phyloP scores from a whole-genome alignment of 2,329 filamentous ascomycete genomes.

The Nigrospora osmanthi region DNA sequence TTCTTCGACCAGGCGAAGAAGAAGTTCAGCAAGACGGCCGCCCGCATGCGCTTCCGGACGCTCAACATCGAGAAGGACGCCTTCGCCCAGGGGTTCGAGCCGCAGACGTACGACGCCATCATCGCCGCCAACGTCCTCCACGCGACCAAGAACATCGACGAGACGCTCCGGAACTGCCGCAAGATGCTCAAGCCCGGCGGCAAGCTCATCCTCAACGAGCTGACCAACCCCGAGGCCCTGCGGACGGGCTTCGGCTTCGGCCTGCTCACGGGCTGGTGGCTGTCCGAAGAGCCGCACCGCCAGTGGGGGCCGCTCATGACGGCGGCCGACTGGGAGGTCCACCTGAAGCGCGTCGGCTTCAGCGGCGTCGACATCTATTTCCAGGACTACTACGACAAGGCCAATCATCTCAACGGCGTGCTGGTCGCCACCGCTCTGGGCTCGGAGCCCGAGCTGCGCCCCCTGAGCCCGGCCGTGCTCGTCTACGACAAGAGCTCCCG shows the following conservation, averaged over 20 bases:
- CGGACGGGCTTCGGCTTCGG: neutral
- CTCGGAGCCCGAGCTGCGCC: too few relatives aligned
- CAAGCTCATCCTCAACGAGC: slow-evolving; percentile 4
- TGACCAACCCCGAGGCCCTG: neutral
- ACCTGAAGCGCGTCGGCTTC: slow-evolving; percentile 1
- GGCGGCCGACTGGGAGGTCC: neutral
- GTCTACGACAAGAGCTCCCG: too few relatives aligned
- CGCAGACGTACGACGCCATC: neutral
- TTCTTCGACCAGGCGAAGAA: slow-evolving; percentile 9
- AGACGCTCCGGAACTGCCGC: slow-evolving; percentile 7
- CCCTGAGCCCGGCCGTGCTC: too few relatives aligned
- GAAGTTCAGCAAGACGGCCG: slow-evolving; percentile 5
- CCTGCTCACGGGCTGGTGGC: slow-evolving; percentile 4
- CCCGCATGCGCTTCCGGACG: slow-evolving; percentile 1
- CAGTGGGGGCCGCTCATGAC: neutral
- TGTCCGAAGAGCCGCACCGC: neutral
- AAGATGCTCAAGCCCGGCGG: slow-evolving; percentile 8
- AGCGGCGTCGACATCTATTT: neutral
- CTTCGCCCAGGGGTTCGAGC: slow-evolving; percentile 2
- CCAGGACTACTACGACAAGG: neutral
- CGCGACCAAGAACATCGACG: slow-evolving; percentile 6
- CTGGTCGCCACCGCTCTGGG: too few relatives aligned
- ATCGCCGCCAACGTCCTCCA: slow-evolving; percentile 7
- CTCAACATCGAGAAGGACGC: neutral
- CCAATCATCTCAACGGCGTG: neutral